Conservation (phyloP, 2,329 filamentous ascomycete genomes). For the Paraconiothyrium sp. region DNA sequence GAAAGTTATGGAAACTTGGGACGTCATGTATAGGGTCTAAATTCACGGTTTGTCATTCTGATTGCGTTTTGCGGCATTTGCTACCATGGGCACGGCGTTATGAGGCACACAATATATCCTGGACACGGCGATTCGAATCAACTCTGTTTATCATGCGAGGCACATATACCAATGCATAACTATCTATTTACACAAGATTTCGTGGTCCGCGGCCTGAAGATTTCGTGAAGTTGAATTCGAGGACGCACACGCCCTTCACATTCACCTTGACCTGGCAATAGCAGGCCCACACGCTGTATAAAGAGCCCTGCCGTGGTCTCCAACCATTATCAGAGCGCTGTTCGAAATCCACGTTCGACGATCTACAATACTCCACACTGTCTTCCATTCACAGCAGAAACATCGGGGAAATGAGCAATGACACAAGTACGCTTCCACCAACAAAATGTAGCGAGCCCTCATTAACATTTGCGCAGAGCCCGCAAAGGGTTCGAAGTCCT, state of each 20-base stretch:
- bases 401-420: too few species aligned
- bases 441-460: too few species aligned
- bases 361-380: too few species aligned
- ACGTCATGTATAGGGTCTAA: neutral
- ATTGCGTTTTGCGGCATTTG: neutral
- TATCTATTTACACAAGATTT: neutral
- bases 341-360: too few species aligned
- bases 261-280: neutral
- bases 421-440: too few species aligned
- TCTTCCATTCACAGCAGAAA: too few species aligned
- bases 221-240: neutral
- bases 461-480: too few species aligned
- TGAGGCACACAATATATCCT: neutral
- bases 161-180: neutral
- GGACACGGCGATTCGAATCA: neutral
- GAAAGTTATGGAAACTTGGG: neutral
- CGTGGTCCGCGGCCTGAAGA: too few species aligned
- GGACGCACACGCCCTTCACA: neutral
- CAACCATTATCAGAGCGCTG: too few species aligned
- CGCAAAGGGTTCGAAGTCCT: too few species aligned
- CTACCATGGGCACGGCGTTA: neutral
- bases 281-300: too few species aligned
- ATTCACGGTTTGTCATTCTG: neutral
- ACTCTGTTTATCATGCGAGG: neutral
- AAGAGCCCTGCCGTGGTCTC: too few species aligned